Conservation (phyloP, 495 filamentous ascomycete species). For the Oleoguttula mirabilis region DNA sequence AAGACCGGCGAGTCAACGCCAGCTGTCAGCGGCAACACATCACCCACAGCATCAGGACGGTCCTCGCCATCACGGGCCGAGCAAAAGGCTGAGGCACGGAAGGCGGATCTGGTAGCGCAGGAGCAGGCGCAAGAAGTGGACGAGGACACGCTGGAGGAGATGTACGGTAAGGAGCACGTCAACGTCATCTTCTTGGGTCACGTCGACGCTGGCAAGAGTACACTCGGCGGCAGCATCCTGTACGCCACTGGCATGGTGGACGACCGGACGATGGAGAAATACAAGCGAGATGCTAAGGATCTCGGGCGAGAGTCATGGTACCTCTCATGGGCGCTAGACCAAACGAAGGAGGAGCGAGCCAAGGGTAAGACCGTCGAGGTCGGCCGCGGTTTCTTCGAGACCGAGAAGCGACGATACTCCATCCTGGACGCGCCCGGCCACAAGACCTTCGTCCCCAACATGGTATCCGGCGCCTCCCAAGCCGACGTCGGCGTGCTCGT, state of each 20-base stretch:
- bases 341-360: constrained; percentile 87
- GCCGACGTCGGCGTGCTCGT: constrained; percentile 93
- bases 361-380: constrained; percentile 99
- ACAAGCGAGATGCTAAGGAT: constrained; percentile 92
- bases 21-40: constrained; percentile 54
- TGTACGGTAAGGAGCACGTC: constrained; percentile 97
- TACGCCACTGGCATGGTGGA: constrained; percentile 97
- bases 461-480: constrained; percentile 74
- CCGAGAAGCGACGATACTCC: constrained; percentile 74
- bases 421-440: constrained; percentile 81
- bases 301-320: constrained; percentile 97
- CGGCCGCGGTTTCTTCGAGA: constrained; percentile 91
- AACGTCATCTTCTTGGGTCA: constrained; percentile 98
- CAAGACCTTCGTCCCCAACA: constrained; percentile 27
- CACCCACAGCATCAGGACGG: constrained; percentile 61
- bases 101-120: constrained; percentile 72
- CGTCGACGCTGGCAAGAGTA: constrained; percentile 95
- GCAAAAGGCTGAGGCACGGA: constrained; percentile 44
- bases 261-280: constrained; percentile 95
- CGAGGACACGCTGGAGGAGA: constrained; percentile 79
- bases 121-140: constrained; percentile 85
- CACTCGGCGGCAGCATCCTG: constrained; percentile 81
- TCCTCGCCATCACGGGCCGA: constrained; percentile 50
- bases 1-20: constrained; percentile 52
- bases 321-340: constrained; percentile 90